Conservation (phyloP, 371 early-diverging fungal genomes). For the Batkoa obscura region DNA sequence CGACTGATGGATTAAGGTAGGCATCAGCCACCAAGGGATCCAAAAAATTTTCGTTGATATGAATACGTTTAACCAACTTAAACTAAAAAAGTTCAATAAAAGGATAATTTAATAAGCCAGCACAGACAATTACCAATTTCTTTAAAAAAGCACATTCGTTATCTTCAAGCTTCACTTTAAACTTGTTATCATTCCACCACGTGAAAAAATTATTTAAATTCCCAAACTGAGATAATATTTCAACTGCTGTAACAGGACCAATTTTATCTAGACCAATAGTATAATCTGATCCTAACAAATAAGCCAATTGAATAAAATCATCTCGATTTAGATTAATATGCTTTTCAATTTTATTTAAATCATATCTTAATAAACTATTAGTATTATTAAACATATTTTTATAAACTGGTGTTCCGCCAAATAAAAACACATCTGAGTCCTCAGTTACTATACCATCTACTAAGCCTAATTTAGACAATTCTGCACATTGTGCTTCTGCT, state of each 20-base stretch:
- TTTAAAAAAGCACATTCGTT: slow-evolving; percentile 40
- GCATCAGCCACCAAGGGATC: slow-evolving; percentile 53
- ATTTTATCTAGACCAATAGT: slow-evolving; percentile 85
- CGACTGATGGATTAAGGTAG: slow-evolving; percentile 62
- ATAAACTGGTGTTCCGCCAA: slow-evolving; percentile 80
- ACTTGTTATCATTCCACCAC: slow-evolving; percentile 32
- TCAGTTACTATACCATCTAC: slow-evolving; percentile 98
- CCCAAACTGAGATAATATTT: slow-evolving; percentile 57
- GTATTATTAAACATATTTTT: slow-evolving; percentile 90
- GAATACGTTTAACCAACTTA: slow-evolving; percentile 22
- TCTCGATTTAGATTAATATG: slow-evolving; percentile 47
- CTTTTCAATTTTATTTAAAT: slow-evolving; percentile 32
- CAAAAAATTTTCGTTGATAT: slow-evolving; percentile 58
- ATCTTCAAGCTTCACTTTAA: slow-evolving; percentile 20
- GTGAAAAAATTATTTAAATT: slow-evolving; percentile 23
- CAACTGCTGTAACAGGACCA: slow-evolving; percentile 88
- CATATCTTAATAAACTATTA: slow-evolving; percentile 71
- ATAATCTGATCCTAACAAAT: slow-evolving; percentile 95
- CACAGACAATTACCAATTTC: slow-evolving; percentile 9
- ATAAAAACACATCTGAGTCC: slow-evolving; percentile 95
- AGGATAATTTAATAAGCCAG: slow-evolving; percentile 11
- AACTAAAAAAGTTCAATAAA: slow-evolving; percentile 16
- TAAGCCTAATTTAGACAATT: slow-evolving; percentile 33
- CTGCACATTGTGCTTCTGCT: slow-evolving; percentile 96
- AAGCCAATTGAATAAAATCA: slow-evolving; percentile 70